Conservation (phyloP, 495 filamentous ascomycete genomes). For the Aspergillus baeticus region DNA sequence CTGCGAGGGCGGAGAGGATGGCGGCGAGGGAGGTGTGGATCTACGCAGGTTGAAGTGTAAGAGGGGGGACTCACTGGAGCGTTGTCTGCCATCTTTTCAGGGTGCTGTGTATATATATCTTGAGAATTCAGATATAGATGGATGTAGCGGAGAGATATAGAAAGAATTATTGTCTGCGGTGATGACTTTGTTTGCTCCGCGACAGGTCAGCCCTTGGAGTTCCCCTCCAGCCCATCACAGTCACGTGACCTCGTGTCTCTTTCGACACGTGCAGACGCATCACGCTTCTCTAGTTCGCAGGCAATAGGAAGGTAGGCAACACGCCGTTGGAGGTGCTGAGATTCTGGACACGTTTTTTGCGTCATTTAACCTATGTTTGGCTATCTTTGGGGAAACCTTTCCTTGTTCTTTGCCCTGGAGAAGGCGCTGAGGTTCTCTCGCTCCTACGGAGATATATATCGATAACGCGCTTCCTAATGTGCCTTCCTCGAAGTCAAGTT, state of each 20-base stretch:
- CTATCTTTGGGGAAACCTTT: background rate
- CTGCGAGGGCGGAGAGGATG: conserved; percentile 11
- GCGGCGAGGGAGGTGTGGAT: conserved; percentile 7
- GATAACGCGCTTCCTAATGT: conserved; percentile 4
- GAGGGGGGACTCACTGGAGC: conserved; percentile 11
- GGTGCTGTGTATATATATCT: background rate
- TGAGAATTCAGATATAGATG: background rate
- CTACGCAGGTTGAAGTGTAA: background rate
- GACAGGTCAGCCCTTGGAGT: conserved; percentile 15
- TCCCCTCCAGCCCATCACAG: conserved; percentile 2
- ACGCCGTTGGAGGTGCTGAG: background rate
- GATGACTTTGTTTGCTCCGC: conserved; percentile 8
- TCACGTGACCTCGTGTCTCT: conserved; percentile 41
- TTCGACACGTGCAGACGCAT: conserved; percentile 23
- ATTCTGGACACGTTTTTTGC: background rate
- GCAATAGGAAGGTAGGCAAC: background rate
- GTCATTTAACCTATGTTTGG: background rate
- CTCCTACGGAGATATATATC: conserved; percentile 5
- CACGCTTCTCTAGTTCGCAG: background rate
- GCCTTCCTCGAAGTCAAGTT: background rate
- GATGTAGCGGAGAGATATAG: background rate
- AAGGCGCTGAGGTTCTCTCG: background rate
- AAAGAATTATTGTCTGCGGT: background rate
- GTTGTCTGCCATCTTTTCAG: conserved; percentile 10
- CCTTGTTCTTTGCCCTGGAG: background rate